These are phyloP conservation scores for Citrus sinensis DNA, from an alignment of 345 rosid genomes.

Conservation along the genomic window DVS_A1.0 CM039164.1:17120001-17120500, in stretches of 20 bases:
- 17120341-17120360: constrained; percentile 3
- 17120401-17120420: constrained; percentile 34
- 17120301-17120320: constrained; percentile 4
- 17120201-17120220: constrained; percentile 1
- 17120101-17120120: background rate
- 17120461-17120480: constrained; percentile 33
- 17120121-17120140: background rate
- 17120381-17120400: constrained; percentile 52
- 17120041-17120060: constrained; percentile 18
- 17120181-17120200: background rate
- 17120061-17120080: constrained; percentile 34
- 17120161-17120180: background rate
- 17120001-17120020: constrained; percentile 18
- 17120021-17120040: background rate
- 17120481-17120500: constrained; percentile 37
- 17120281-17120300: constrained; percentile 3
- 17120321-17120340: background rate
- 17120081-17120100: constrained; percentile 32
- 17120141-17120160: constrained; percentile 8
- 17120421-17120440: constrained; percentile 31
- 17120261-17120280: background rate
- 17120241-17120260: constrained; percentile 5
- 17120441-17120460: constrained; percentile 32
- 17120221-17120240: constrained; percentile 2
- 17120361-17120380: constrained; percentile 48